Conservation (phyloP, 768 basidiomycete species). For the Tylopilus rubrobrunneus region DNA sequence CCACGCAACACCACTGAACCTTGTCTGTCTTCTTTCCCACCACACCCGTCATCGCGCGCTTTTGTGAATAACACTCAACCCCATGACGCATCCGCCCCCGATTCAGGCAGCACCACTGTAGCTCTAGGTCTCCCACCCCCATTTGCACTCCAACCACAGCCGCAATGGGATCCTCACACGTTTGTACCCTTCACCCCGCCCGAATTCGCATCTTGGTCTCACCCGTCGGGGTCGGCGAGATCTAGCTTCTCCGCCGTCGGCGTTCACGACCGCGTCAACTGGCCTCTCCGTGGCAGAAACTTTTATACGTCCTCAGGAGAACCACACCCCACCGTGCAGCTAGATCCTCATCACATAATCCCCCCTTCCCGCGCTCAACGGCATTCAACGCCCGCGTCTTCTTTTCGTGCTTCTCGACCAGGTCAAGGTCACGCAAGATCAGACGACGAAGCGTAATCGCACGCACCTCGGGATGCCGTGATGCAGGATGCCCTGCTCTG, state of each 20-base stretch:
- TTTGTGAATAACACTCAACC: slow-evolving; percentile 13
- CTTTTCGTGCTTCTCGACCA: slow-evolving; percentile 12
- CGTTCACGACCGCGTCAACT: slow-evolving; percentile 14
- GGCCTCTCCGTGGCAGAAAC: slow-evolving; percentile 9
- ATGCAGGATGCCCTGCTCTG: background rate
- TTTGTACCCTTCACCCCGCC: slow-evolving; percentile 38
- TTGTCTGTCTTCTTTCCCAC: slow-evolving; percentile 28
- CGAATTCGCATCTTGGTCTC: slow-evolving; percentile 32
- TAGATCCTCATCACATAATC: slow-evolving; percentile 21
- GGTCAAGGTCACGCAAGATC: slow-evolving; percentile 15
- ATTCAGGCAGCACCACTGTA: slow-evolving; percentile 10
- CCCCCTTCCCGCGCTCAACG: slow-evolving; percentile 15
- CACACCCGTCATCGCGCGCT: slow-evolving; percentile 7
- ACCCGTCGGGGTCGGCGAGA: slow-evolving; percentile 29
- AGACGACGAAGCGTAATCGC: slow-evolving; percentile 21
- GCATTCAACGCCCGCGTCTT: slow-evolving; percentile 12
- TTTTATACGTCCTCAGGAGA: slow-evolving; percentile 15
- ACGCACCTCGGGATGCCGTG: slow-evolving; percentile 14
- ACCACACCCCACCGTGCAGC: slow-evolving; percentile 2
- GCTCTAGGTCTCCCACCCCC: slow-evolving; percentile 43
- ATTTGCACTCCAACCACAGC: slow-evolving; percentile 62
- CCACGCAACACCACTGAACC: slow-evolving; percentile 13
- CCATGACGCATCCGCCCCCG: slow-evolving; percentile 21
- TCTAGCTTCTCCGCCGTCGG: slow-evolving; percentile 17
- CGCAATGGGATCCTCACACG: slow-evolving; percentile 55